Percentiles rank a stretch among this genome's conserved stretches.
Evolutionary conservation across 176 grass and related monocot genomes (phyloP).

Genomic region (Raddia distichophylla): DNA sequence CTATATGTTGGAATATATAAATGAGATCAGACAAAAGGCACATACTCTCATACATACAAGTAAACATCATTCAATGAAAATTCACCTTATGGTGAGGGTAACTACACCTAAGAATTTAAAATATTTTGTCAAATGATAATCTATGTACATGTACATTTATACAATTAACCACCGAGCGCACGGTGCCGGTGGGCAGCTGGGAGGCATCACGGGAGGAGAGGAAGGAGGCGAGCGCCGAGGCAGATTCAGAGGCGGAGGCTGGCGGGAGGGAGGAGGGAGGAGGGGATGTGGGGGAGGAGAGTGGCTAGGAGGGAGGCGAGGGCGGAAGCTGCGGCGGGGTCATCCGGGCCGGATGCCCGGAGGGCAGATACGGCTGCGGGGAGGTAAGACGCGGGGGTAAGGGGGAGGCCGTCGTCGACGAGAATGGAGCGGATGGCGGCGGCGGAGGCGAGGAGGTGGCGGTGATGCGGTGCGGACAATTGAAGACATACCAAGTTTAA

Average conservation of each 20-base stretch:
- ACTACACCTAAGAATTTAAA: constrained; percentile 33
- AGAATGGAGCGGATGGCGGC: constrained; percentile 92
- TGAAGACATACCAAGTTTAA: constrained; percentile 84
- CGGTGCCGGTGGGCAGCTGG: constrained; percentile 69
- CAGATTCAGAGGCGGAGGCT: constrained; percentile 52
- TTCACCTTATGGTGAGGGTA: neutral
- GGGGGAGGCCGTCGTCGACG: constrained; percentile 61
- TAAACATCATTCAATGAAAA: constrained; percentile 10
- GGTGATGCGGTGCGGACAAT: constrained; percentile 81
- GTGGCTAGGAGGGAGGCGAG: constrained; percentile 80
- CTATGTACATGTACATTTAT: neutral
- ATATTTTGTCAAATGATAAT: neutral
- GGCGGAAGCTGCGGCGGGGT: constrained; percentile 62
- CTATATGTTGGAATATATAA: constrained; percentile 11
- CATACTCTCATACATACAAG: neutral
- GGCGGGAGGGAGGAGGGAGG: constrained; percentile 46
- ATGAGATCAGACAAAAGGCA: constrained; percentile 18
- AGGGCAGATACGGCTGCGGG: constrained; percentile 64
- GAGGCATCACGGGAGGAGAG: constrained; percentile 45
- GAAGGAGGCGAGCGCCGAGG: constrained; percentile 55
- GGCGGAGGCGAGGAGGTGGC: constrained; percentile 89
- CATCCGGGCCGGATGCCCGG: constrained; percentile 51
- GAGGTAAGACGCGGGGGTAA: constrained; percentile 66
- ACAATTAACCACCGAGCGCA: constrained; percentile 62
- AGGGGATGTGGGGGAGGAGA: constrained; percentile 64